phyloP scores from a whole-genome alignment of 2,329 filamentous ascomycete species.

The Paecilomyces dactylethromorphus region DNA sequence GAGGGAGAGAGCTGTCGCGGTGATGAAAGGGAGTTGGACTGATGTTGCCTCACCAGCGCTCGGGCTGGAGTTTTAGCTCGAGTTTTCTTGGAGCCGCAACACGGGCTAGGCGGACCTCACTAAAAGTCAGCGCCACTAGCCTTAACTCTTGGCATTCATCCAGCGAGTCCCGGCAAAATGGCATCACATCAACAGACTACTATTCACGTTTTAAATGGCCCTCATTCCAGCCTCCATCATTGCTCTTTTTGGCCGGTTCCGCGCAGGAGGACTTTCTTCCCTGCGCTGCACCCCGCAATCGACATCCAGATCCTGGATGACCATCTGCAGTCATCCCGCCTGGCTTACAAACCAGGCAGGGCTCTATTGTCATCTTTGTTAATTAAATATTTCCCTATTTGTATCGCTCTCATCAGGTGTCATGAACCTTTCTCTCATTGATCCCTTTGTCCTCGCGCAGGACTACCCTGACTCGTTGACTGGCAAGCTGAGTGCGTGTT shows the following conservation, averaged over 20 bases:
- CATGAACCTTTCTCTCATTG: constrained; percentile 67
- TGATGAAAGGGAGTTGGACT: constrained; percentile 36
- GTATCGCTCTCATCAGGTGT: constrained; percentile 4
- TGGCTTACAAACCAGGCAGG: constrained; percentile 5
- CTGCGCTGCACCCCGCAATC: neutral
- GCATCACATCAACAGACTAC: neutral
- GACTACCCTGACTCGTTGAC: constrained; percentile 90
- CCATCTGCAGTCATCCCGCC: neutral
- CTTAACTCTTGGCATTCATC: neutral
- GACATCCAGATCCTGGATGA: neutral
- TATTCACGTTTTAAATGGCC: constrained; percentile 11
- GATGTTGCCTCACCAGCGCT: constrained; percentile 34
- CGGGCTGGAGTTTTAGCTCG: constrained; percentile 35
- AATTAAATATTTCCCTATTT: neutral
- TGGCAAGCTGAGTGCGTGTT: constrained; percentile 65
- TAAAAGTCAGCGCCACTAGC: constrained; percentile 4
- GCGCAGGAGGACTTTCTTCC: neutral
- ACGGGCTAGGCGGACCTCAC: constrained; percentile 4
- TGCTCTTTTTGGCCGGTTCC: neutral
- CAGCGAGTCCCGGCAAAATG: neutral
- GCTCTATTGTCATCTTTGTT: neutral
- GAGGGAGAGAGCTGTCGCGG: constrained; percentile 22
- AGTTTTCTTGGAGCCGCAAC: constrained; percentile 18
- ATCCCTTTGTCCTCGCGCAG: constrained; percentile 64
- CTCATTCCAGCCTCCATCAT: neutral